Evolutionary conservation across 2,329 filamentous ascomycete genomes (phyloP), one percentile per base, ranked within the genome.

Genomic region (Talaromyces sp.): DNA sequence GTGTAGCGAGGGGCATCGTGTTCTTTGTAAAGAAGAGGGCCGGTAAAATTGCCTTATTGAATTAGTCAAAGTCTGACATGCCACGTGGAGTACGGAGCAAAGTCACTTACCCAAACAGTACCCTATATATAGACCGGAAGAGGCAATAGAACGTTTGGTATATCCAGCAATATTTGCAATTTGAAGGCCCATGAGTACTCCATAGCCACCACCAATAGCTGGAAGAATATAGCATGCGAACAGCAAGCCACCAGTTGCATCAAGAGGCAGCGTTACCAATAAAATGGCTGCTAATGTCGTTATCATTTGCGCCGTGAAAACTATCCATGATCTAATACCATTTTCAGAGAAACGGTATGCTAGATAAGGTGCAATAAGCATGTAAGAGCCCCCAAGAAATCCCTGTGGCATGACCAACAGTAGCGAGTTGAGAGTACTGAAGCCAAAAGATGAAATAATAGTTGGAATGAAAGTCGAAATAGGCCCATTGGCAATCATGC

Each of bases 161-260:
- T 82, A 81, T 1, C 80, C 80, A 0, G 80, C 77, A 10, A 76
- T 80, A 54, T 82, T 81, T 22, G 79, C 78, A 37, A 79, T 74
- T 41, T 76, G 72, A 5, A 81, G 61, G 0, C 77, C 77, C 72
- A 83, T 80, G 0, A 81, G 62, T 5, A 82, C 76, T 1, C 76
- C 79, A 54, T 82, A 83, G 0, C 73, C 76, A 1, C 72, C 78
- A 5, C 74, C 74, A 50, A 67, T 56, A 0, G 74, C 76, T 1
- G 79, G 74, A 8, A 82, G 65, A 40, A 82, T 80, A 43, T 77
- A 78, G 9, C 73, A 73, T 0, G 73, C 81, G 54, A 82, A 82
- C 0, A 82, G 64, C 1, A 80, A 57, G 0, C 71, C 79, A 0
- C 78, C 78, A 11, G 70, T 77, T 5, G 69, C 66, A 3, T 58